Evolutionary conservation across 2,329 filamentous ascomycete species (phyloP), one percentile per base, ranked within the genome.

Genomic region (Alternaria burnsii): DNA sequence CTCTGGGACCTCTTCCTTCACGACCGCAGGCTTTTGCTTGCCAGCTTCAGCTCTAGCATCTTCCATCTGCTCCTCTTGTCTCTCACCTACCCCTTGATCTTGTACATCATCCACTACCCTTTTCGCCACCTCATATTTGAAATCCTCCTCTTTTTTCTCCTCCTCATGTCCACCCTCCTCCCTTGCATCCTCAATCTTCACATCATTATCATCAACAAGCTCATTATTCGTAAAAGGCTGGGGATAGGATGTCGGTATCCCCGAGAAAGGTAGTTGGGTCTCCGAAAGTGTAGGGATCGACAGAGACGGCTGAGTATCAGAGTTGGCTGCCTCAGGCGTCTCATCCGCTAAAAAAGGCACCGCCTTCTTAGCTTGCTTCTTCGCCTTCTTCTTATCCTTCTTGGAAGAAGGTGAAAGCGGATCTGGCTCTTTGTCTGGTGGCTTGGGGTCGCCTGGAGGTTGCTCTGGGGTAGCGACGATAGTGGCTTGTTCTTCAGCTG

Each of bases 281-380:
- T 71, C 70, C 67, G 70, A 72, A 71, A 66, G 67, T 71, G 50
- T 65, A 69, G 69, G 65, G 52, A 58, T 65, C 62, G 63, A 60
- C 59, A 67, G 70, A 72, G 70, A 72, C 70, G 70, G 55, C 70
- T 70, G 70, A 71, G 70, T 69, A 66, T 73, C 69, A 71, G 70
- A 71, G 46, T 71, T 73, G 69, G 68, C 69, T 71, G 64, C 69
- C 69, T 71, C 69, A 72, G 70, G 62, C 71, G 71, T 68, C 71
- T 74, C 71, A 70, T 66, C 59, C 63, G 70, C 71, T 74, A 73
- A 73, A 73, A 73, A 72, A 72, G 72, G 59, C 68, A 62, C 70
- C 24, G 54, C 65, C 50, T 68, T 70, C 56, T 68, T 65, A 55
- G 52, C 61, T 62, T 70, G 62, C 55, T 70, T 71, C 51, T 68